Evolutionary conservation across 1,284 basidiomycete genomes (phyloP).

Genomic region (Malassezia yamatoensis): DNA sequence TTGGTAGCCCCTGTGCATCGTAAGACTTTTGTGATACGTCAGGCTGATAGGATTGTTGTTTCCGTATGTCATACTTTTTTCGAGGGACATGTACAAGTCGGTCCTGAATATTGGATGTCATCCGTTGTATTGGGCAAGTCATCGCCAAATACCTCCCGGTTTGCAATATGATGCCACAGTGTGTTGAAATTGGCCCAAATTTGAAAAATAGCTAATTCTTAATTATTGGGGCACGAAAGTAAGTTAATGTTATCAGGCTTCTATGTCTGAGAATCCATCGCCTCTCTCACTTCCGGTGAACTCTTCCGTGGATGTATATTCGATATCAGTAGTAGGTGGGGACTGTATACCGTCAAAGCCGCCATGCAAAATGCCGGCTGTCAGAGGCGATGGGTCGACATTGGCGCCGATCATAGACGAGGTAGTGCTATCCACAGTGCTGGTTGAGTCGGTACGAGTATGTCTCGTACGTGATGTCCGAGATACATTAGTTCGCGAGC

Average conservation of each 20-base stretch:
- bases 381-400: not conserved
- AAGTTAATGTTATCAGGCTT: not conserved
- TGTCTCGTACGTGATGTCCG: not conserved
- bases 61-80: too few relatives aligned
- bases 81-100: too few relatives aligned
- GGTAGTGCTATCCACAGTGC: slow-evolving; percentile 6
- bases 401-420: slow-evolving; percentile 1
- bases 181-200: not conserved
- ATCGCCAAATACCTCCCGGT: too few relatives aligned
- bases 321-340: slow-evolving; percentile 12
- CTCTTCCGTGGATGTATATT: slow-evolving; percentile 4
- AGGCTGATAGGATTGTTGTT: too few relatives aligned
- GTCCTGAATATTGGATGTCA: too few relatives aligned
- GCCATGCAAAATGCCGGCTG: slow-evolving; percentile 10
- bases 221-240: too few relatives aligned
- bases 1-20: too few relatives aligned
- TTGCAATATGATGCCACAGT: not conserved
- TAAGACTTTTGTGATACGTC: too few relatives aligned
- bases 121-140: too few relatives aligned
- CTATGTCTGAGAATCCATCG: not conserved
- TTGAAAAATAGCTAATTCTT: not conserved
- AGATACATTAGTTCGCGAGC: slow-evolving; percentile 9
- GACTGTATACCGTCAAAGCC: not conserved
- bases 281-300: slow-evolving; percentile 1
- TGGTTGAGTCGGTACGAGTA: slow-evolving; percentile 9